A percentile compares a stretch with the other conserved stretches of the same genome.
Evolutionary conservation across 2,329 filamentous ascomycete genomes (phyloP).

Genomic region (Teratosphaeria pseudoeucalypti): DNA sequence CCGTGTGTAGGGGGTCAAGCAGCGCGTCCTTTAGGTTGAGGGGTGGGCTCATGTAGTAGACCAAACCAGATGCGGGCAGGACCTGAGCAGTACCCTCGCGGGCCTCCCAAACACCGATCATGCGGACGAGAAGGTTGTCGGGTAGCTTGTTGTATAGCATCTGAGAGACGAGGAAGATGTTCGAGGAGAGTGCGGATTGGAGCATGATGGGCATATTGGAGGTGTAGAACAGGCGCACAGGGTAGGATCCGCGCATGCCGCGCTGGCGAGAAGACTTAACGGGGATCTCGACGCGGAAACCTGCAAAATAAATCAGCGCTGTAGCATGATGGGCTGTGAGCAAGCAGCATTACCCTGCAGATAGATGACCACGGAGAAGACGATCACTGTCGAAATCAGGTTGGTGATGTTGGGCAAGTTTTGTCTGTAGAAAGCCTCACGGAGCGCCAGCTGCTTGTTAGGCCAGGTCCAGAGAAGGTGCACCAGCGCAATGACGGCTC

Average conservation of each 20-base stretch:
- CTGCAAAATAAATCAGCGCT: conserved; percentile 47
- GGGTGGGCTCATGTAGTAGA: conserved; percentile 99
- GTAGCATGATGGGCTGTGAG: not conserved
- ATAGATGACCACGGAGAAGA: conserved; percentile 98
- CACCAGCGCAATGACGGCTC: conserved; percentile 94
- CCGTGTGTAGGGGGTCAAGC: conserved; percentile 91
- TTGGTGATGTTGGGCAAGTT: conserved; percentile 99
- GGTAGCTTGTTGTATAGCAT: conserved; percentile 99
- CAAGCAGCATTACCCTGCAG: conserved; percentile 31
- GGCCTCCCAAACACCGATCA: conserved; percentile 97
- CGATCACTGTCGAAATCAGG: conserved; percentile 78
- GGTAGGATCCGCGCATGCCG: conserved; percentile 96
- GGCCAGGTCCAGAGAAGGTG: conserved; percentile 97
- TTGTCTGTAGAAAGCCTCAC: conserved; percentile 98
- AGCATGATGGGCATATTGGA: conserved; percentile 99
- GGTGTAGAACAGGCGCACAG: conserved; percentile 98
- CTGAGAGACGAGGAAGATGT: conserved; percentile 97
- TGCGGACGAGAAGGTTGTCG: conserved; percentile 94
- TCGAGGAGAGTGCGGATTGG: conserved; percentile 95
- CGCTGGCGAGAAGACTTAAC: conserved; percentile 99
- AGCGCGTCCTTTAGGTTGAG: conserved; percentile 96
- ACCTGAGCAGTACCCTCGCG: conserved; percentile 94
- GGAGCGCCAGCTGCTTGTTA: conserved; percentile 97
- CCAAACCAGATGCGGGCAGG: conserved; percentile 81
- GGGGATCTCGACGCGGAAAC: conserved; percentile 98